Evolutionary conservation across 345 rosid species (phyloP), one percentile per base, ranked within the genome.

Genomic region (Gossypium australe): DNA sequence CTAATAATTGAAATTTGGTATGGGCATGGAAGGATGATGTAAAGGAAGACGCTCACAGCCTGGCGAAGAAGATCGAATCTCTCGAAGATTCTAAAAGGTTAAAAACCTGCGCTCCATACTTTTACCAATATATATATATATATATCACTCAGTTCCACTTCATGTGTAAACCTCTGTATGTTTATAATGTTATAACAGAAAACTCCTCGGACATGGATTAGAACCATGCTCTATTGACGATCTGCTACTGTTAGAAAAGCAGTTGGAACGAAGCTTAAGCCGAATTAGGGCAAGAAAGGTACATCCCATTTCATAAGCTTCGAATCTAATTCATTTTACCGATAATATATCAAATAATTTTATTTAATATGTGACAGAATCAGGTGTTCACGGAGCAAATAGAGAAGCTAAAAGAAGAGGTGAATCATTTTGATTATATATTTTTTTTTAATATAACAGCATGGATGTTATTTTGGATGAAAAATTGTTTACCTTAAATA

Each of bases 281-380:
- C 88, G 77, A 82, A 87, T 94, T 68, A 86, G 97, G 86, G 89
- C 90, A 27, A 89, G 82, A 87, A 92, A 92, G 98, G 97, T 92
- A 78, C 67, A 14, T 69, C 12, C 16, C 14, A 22, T 22, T 18
- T 47, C 41, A 13, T 48, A 22, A 16, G 13, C 60, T 27, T 34
- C 41, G 41, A 34, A 34, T 34, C 41, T 34, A 34, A 5, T 34
- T 5, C 6, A 3, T 34, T 34, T 34, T 5, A 34, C 7, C 7
- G 7, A 34, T 0, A 34, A 34, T 5, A 6, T 34, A 34, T 34
- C 41, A 34, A 27, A 14, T 20, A 34, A 20, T 52, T 10, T 59
- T 47, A 9, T 24, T 6, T 38, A 14, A 10, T 3, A 11, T 78
- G 18, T 55, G 67, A 4, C 97, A 94, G 97, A 84, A 60, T 58